These are phyloP conservation scores for Pseudohyphozyma bogoriensis DNA, from an alignment of 768 basidiomycete genomes.

Conservation along the genomic window DNA sequence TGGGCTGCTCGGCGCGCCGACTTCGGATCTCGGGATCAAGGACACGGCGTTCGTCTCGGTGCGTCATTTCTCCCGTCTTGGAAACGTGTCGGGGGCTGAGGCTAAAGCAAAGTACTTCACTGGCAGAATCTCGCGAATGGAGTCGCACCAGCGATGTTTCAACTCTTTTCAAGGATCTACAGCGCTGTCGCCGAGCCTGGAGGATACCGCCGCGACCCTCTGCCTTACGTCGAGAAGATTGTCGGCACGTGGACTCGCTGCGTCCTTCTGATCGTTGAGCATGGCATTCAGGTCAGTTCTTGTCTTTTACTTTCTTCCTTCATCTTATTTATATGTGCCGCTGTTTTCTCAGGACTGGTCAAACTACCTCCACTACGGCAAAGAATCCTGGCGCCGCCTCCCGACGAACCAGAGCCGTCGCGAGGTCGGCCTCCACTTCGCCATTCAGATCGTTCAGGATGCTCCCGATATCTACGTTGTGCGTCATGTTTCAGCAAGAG, in stretches of 20 bases:
- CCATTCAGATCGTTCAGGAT: conserved; percentile 17
- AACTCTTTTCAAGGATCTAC: conserved; percentile 47
- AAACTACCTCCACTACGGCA: conserved; percentile 47
- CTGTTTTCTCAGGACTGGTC: conserved; percentile 50
- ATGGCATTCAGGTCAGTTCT: conserved; percentile 42
- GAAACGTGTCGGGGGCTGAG: background rate
- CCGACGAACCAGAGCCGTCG: conserved; percentile 46
- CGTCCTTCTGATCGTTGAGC: conserved; percentile 52
- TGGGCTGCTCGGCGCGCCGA: conserved; percentile 47
- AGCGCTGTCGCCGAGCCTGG: conserved; percentile 34
- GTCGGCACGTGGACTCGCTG: conserved; percentile 67
- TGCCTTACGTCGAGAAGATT: conserved; percentile 47
- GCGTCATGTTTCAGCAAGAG: background rate
- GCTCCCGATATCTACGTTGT: conserved; percentile 13
- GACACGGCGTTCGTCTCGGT: conserved; percentile 46
- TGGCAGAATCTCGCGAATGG: conserved; percentile 47
- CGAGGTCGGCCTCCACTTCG: conserved; percentile 56
- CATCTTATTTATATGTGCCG: conserved; percentile 1
- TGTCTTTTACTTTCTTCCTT: background rate
- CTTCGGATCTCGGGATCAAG: conserved; percentile 28
- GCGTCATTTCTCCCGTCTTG: conserved; percentile 22
- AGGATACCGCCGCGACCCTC: conserved; percentile 10
- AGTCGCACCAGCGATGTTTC: conserved; percentile 50
- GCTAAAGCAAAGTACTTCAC: too few relatives aligned
- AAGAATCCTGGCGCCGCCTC: conserved; percentile 51